These are phyloP conservation scores for Arachis stenosperma DNA, from an alignment of 306 rosid species.

Conservation along the genomic window DNA sequence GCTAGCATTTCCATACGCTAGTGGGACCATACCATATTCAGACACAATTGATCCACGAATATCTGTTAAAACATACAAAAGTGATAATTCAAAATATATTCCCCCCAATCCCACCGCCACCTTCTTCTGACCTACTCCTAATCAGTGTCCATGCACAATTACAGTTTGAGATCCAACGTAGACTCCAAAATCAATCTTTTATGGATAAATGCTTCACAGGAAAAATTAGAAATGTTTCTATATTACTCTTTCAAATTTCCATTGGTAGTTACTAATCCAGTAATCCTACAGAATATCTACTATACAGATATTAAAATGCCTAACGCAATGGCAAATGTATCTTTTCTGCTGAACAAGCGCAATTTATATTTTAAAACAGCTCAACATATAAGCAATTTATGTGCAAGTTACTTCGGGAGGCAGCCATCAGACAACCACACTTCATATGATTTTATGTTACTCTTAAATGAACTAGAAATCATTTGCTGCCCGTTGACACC, in stretches of 20 bases:
- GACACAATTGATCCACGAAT: too few species aligned
- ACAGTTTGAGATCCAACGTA: not conserved
- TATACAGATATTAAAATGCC: slow-evolving; percentile 13
- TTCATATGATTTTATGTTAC: slow-evolving; percentile 1
- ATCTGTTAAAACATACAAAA: not conserved
- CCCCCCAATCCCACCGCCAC: not conserved
- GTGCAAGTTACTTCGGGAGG: not conserved
- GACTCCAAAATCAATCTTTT: slow-evolving; percentile 23
- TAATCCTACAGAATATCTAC: slow-evolving; percentile 17
- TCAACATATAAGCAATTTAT: slow-evolving; percentile 17
- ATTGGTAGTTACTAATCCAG: not conserved
- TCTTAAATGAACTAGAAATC: slow-evolving; percentile 16
- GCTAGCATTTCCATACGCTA: too few species aligned
- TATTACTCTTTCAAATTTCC: not conserved
- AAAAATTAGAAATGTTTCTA: slow-evolving; percentile 12
- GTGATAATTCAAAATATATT: slow-evolving; percentile 6
- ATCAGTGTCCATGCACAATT: slow-evolving; percentile 4
- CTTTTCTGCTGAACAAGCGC: slow-evolving; percentile 4
- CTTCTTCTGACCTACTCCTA: not conserved
- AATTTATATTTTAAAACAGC: slow-evolving; percentile 28
- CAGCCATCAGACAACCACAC: not conserved
- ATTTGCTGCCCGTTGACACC: not conserved
- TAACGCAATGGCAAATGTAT: not conserved
- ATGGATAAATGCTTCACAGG: slow-evolving; percentile 6
- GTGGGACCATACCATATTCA: too few species aligned